Evolutionary conservation across 2,329 filamentous ascomycete genomes (phyloP).

Genomic region (Huntiella abstrusa): DNA sequence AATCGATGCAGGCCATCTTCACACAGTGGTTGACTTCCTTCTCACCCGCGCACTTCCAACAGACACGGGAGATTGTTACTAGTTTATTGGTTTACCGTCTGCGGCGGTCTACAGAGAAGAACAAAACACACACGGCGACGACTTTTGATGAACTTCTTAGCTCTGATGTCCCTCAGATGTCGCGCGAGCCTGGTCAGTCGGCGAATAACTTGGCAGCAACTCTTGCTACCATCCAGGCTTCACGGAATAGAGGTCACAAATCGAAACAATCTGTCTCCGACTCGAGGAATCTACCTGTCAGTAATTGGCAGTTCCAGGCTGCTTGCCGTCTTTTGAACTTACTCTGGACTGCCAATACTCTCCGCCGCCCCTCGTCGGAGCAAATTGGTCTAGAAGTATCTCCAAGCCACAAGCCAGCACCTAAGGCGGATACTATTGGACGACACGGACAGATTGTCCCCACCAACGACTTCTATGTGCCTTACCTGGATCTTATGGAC

Average conservation of each 20-base stretch:
- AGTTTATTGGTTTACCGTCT: constrained; percentile 70
- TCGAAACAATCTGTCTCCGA: background rate
- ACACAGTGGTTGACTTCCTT: constrained; percentile 62
- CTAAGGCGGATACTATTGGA: background rate
- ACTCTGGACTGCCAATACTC: constrained; percentile 64
- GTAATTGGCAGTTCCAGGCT: constrained; percentile 80
- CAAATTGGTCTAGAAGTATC: constrained; percentile 19
- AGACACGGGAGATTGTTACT: constrained; percentile 56
- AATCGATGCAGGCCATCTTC: constrained; percentile 59
- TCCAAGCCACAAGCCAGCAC: background rate
- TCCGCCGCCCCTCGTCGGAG: too few species aligned
- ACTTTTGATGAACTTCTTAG: constrained; percentile 50
- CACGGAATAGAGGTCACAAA: background rate
- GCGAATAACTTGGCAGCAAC: background rate
- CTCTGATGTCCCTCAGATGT: constrained; percentile 40
- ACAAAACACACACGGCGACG: constrained; percentile 26
- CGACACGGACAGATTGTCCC: constrained; percentile 45
- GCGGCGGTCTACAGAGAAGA: constrained; percentile 49
- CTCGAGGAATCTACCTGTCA: constrained; percentile 16
- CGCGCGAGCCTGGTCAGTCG: background rate
- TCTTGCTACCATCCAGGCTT: background rate
- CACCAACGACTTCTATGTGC: constrained; percentile 75
- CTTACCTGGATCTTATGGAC: constrained; percentile 50
- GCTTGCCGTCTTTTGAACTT: constrained; percentile 64
- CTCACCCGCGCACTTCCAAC: constrained; percentile 46